phyloP scores from a whole-genome alignment of 2,329 filamentous ascomycete species.

The Phyllosticta citriasiana region DNA sequence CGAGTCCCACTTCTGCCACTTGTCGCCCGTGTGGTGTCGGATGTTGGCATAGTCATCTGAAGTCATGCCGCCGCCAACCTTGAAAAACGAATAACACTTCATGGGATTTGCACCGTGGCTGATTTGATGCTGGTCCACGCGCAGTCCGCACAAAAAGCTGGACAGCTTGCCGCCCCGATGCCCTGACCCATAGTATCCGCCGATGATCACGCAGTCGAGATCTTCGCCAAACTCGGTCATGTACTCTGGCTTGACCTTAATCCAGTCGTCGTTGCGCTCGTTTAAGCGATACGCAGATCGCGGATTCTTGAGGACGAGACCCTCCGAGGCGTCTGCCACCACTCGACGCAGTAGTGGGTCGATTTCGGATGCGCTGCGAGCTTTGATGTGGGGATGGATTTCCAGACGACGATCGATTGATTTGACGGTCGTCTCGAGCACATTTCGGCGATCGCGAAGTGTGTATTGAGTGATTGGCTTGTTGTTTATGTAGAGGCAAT shows the following conservation, averaged over 20 bases:
- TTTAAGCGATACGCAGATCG: slow-evolving; percentile 78
- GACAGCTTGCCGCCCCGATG: slow-evolving; percentile 72
- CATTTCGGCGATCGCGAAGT: slow-evolving; percentile 66
- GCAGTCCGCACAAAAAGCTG: slow-evolving; percentile 82
- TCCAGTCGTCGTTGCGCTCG: slow-evolving; percentile 89
- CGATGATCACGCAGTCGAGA: slow-evolving; percentile 80
- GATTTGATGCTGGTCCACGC: slow-evolving; percentile 60
- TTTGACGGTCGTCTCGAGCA: slow-evolving; percentile 61
- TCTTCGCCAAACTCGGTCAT: slow-evolving; percentile 95
- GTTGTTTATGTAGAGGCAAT: slow-evolving; percentile 83
- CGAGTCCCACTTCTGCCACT: slow-evolving; percentile 79
- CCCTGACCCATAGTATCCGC: slow-evolving; percentile 87
- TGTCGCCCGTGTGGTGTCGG: slow-evolving; percentile 74
- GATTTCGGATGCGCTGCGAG: slow-evolving; percentile 59
- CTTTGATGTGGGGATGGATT: slow-evolving; percentile 62
- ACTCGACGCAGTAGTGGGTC: slow-evolving; percentile 72
- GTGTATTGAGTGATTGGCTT: slow-evolving; percentile 71
- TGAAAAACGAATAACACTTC: slow-evolving; percentile 91
- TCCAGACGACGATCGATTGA: slow-evolving; percentile 69
- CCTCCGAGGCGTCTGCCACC: slow-evolving; percentile 78
- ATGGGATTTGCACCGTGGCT: slow-evolving; percentile 47
- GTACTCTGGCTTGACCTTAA: slow-evolving; percentile 98
- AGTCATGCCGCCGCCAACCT: slow-evolving; percentile 88
- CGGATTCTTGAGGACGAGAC: slow-evolving; percentile 88
- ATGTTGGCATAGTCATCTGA: slow-evolving; percentile 78